A percentile compares a stretch with the other conserved stretches of the same genome.
phyloP scores from a whole-genome alignment of 179 eudicot species.

The Pouteria campechiana region DNA sequence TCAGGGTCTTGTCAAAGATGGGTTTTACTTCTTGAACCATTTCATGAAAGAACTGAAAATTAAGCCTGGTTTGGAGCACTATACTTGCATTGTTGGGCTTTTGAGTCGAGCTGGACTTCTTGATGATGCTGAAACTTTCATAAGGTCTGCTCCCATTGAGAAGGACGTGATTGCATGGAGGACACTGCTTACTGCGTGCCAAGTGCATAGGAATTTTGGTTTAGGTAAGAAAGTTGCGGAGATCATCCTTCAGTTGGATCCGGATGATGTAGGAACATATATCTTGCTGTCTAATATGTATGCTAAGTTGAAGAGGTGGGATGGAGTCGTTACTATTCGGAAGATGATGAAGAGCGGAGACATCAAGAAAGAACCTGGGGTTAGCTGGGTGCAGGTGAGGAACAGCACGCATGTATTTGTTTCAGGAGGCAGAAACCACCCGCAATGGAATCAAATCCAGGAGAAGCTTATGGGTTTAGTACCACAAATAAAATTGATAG shows the following conservation, averaged over 20 bases:
- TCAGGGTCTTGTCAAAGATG: conserved; percentile 28
- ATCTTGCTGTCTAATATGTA: conserved; percentile 38
- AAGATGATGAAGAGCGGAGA: conserved; percentile 22
- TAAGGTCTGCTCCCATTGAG: conserved; percentile 18
- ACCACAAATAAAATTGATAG: conserved; percentile 22
- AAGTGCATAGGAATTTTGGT: conserved; percentile 25
- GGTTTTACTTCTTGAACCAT: conserved; percentile 24
- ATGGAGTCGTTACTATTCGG: conserved; percentile 19
- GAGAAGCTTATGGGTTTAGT: conserved; percentile 24
- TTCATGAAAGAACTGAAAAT: conserved; percentile 22
- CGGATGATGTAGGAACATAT: conserved; percentile 36
- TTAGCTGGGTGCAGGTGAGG: conserved; percentile 38
- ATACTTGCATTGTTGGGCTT: conserved; percentile 39
- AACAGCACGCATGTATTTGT: conserved; percentile 29
- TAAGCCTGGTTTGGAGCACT: conserved; percentile 41
- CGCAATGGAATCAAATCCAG: conserved; percentile 23
- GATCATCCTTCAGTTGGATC: conserved; percentile 21
- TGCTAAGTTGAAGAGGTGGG: conserved; percentile 42
- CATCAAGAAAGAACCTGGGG: conserved; percentile 41
- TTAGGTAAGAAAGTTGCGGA: conserved; percentile 30
- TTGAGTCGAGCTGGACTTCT: conserved; percentile 29
- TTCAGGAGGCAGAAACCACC: conserved; percentile 26
- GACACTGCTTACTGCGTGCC: conserved; percentile 37
- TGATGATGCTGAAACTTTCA: conserved; percentile 28
- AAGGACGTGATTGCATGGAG: conserved; percentile 45